These are phyloP conservation scores for Ambrosia artemisiifolia DNA, from an alignment of 129 eudicot species.

Conservation along the genomic window DNA sequence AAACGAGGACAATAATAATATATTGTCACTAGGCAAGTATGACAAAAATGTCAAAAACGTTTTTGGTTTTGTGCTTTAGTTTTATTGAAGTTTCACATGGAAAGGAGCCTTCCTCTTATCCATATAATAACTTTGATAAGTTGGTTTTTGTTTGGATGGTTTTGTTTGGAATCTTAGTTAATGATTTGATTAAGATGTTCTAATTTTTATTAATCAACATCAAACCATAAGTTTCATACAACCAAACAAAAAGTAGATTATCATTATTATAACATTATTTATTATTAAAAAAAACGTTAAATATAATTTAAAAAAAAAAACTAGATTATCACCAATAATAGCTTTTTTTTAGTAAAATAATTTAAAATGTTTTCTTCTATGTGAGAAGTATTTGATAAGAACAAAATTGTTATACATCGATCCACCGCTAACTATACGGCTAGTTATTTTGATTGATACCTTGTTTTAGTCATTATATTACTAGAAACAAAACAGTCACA, in stretches of 20 bases:
- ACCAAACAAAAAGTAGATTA: not conserved
- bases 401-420: no score
- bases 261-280: no score
- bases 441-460: no score
- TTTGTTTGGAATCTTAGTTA: constrained; percentile 24
- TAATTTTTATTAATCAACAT: not conserved
- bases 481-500: no score
- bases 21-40: not conserved
- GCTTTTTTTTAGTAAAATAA: no score
- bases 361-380: no score
- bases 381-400: no score
- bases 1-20: not conserved
- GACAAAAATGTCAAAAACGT: constrained; percentile 13
- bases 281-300: no score
- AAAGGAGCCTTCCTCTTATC: constrained; percentile 24
- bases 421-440: no score
- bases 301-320: no score
- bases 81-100: constrained; percentile 35
- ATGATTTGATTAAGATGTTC: not conserved
- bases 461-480: no score
- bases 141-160: constrained; percentile 27
- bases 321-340: no score
- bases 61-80: constrained; percentile 16
- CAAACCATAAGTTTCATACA: not conserved
- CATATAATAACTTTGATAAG: constrained; percentile 1